Conservation (phyloP, 23 red algal species). For the Pyropia yezoensis region DNA sequence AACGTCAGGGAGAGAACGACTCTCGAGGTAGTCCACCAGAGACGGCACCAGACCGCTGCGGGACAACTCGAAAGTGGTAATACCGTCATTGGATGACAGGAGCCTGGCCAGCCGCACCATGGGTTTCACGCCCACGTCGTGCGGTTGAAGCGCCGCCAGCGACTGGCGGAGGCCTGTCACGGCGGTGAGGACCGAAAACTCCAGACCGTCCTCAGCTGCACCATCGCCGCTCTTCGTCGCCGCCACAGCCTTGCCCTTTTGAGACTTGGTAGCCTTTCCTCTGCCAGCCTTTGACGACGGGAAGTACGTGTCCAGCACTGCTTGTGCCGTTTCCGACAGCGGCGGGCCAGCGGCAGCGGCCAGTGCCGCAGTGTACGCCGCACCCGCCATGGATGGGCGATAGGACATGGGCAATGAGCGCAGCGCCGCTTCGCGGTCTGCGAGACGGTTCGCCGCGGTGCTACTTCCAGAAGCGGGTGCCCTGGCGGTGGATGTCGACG, state of each 20-base stretch:
- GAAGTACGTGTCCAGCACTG: no score
- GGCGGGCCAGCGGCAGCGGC: not conserved
- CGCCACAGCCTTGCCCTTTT: no score
- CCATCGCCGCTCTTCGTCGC: no score
- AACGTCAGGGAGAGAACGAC: not conserved
- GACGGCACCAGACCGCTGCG: slow-evolving; percentile 48
- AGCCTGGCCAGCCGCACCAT: slow-evolving; percentile 24
- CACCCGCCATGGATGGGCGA: not conserved
- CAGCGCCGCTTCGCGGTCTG: not conserved
- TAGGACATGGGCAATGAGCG: not conserved
- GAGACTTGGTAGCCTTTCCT: no score
- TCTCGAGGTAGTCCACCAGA: slow-evolving; percentile 37
- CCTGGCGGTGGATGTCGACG: not conserved
- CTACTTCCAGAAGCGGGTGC: not conserved
- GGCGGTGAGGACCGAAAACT: no score
- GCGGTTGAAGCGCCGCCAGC: no score
- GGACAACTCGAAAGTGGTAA: slow-evolving; percentile 65
- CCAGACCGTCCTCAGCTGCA: no score
- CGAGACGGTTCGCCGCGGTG: not conserved
- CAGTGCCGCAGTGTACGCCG: not conserved
- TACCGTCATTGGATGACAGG: slow-evolving; percentile 16
- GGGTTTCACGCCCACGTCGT: slow-evolving; percentile 2
- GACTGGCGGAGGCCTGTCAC: no score
- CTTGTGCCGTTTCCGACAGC: not conserved
- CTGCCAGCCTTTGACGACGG: no score